Evolutionary conservation across 371 early-diverging fungal genomes (phyloP), one percentile per base, ranked within the genome.

Genomic region (Lichtheimia corymbifera): DNA sequence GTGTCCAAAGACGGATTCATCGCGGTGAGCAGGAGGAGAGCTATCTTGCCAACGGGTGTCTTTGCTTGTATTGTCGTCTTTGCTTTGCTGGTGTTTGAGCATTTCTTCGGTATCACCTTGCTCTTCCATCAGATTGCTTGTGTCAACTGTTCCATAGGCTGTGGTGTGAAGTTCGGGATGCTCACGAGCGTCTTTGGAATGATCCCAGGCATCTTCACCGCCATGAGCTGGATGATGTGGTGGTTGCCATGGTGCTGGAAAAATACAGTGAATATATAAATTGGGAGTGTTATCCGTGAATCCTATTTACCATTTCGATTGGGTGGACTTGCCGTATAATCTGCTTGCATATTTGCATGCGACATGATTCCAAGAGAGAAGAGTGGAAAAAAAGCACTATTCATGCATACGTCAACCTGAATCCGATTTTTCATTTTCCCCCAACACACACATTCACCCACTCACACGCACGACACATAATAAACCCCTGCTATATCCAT

Each of bases 201-300:
- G 65, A 50, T 75, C 66, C 76, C 76, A 75, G n/a, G 72, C 47
- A 50, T 72, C 68, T 50, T 74, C 64, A 1, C 68, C 77, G 4
- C 57, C n/a, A 15, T 54, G 65, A 51, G 57, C 62, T 27, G 44
- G 55, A 28, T 43, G 50, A n/a, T 44, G 62, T 17, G 50, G 63
- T 5, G 59, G 66, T 57, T 58, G 55, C 64, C 65, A 68, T 0
- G 68, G 68, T 13, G 68, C 68, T 64, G 47, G 14, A 7, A 50
- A 5, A 41, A 43, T 35, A 11, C 25, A 50, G 45, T 5, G 14
- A 18, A 53, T 50, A 44, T 30, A 24, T 45, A 50, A 18, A 28
- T 44, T 47, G 22, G n/a, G 47, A n/a, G 14, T 15, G 17, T 22
- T 0, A 18, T 47, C 47, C 22, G n/a, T 22, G 45, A 7, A 47